Evolutionary conservation across 495 filamentous ascomycete genomes (phyloP), one percentile per base, ranked within the genome.

Genomic region (Astrocystis sublimbata): DNA sequence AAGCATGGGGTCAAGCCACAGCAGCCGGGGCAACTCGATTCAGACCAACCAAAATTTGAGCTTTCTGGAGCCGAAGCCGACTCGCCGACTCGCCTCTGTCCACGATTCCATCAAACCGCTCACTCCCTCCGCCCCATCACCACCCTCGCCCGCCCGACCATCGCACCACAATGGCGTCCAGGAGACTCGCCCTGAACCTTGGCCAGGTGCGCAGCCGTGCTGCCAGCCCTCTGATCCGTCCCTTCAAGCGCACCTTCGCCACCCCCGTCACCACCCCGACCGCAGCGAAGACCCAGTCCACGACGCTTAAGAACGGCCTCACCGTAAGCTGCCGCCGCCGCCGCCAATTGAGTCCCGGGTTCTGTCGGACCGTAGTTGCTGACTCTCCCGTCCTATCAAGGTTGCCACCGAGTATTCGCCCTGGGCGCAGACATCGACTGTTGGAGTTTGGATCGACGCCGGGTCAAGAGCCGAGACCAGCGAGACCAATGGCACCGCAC

Each of bases 361-460:
- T 51, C 10, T 61, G 46, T 26, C 31, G 28, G 24, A 33, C 19
- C 67, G 31, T 55, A 43, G 54, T 15, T 21, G 15, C 64, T 82
- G 66, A 78, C 86, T 74, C 51, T 50, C 59, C 23, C 65, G 43
- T 28, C n/a, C n/a, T n/a, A n/a, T 59, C 47, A 45, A 98, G 96
- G 91, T 98, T 74, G 93, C 94, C 62, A 96, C 94, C 70, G 94
- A 98, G 73, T 90, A 97, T 81, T 97, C 94, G 52, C 94, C 94
- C 70, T 98, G 92, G 85, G 93, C 94, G 65, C 93, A 98, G 83
- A 99, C 94, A 60, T 96, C 92, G 67, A 99, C 94, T 49, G 96
- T 98, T 69, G 94, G 94, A 72, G 91, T 99, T 46, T 99, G 96
- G 90, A 98, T 99, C 76, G 96, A 99, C 83, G 93, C 94, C 84